These are phyloP conservation scores for Phytophthora fragariae DNA, from an alignment of 352 stramenopile species.

Conservation along the genomic window DNA sequence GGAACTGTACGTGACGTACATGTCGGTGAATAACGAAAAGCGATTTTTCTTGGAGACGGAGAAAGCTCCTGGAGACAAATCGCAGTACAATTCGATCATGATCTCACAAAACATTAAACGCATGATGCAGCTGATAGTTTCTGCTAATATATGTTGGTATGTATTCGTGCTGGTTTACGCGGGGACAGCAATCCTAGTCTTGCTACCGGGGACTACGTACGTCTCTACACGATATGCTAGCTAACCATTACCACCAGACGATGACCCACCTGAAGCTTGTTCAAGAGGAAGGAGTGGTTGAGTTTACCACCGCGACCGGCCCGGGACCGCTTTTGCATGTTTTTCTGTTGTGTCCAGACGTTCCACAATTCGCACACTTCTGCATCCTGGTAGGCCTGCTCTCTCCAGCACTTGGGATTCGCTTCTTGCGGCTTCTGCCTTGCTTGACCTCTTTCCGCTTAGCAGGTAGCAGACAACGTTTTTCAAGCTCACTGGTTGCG, in stretches of 20 bases:
- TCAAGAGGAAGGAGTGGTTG: too few species aligned
- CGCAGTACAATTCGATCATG: constrained; percentile 79
- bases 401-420: neutral
- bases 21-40: constrained; percentile 82
- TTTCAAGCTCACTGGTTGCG: neutral
- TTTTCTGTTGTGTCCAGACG: neutral
- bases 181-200: too few species aligned
- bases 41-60: constrained; percentile 84
- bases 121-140: constrained; percentile 65
- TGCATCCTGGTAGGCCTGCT: neutral
- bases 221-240: too few species aligned
- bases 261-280: too few species aligned
- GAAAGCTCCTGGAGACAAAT: constrained; percentile 61
- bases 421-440: neutral
- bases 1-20: constrained; percentile 81
- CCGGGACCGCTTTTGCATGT: neutral
- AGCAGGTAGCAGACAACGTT: neutral
- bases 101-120: constrained; percentile 87
- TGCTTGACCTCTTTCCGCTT: neutral
- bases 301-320: too few species aligned
- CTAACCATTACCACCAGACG: too few species aligned
- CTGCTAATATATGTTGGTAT: too few species aligned
- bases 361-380: neutral
- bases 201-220: too few species aligned
- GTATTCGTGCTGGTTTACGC: too few species aligned